Base-by-base conservation (phyloP, 176 grass and related monocot genomes). In the Tillandsia fasciculata region DNA sequence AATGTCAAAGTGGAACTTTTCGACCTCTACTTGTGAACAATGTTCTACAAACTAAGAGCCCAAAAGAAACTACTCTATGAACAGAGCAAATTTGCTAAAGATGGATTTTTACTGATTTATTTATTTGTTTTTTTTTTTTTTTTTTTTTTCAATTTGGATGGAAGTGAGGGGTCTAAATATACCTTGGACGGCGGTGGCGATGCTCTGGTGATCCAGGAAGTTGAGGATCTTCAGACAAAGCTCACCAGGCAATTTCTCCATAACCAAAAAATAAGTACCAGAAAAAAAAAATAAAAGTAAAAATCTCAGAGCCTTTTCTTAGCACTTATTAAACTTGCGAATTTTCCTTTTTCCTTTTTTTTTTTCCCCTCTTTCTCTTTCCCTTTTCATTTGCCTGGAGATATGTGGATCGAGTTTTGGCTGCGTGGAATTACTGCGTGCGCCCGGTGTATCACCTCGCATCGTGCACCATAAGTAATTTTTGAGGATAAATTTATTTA, bases 181-280 rank as follows among this genome's bases (percentile, higher is more conserved):
- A 97, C 89, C 86, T 92, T 81, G 93, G 76, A 78, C 68, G 52
- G 93, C 76, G 1, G 83, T 73, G 27, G 93, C 83, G 28, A 97
- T 86, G 71, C 83, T 70, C 50, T 50, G 81, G 71, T 81, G 79
- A 77, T 92, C 92, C 49, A 92, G 76, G 15, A 89, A 76, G 33
- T 81, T 81, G 84, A 96, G 90, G 78, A 96, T 87, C 80, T 84
- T 83, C 59, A 92, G 29, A 76, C 70, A 90, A 23, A 97, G 72
- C 71, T 97, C 89, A 27, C 48, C 68, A 0, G 93, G 86, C 50
- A 97, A 26, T 18, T 15, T 59, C 12, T 59, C 54, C 54, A 59
- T 59, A 59, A 13, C 14, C 54, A 42, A 42, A 42, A 42, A 42
- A 42, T 24, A 24, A n/a, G n/a, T n/a, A n/a, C n/a, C n/a, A n/a